These are phyloP conservation scores for Alternaria dauci DNA, from an alignment of 2,329 filamentous ascomycete genomes.

Conservation along the genomic window DNA sequence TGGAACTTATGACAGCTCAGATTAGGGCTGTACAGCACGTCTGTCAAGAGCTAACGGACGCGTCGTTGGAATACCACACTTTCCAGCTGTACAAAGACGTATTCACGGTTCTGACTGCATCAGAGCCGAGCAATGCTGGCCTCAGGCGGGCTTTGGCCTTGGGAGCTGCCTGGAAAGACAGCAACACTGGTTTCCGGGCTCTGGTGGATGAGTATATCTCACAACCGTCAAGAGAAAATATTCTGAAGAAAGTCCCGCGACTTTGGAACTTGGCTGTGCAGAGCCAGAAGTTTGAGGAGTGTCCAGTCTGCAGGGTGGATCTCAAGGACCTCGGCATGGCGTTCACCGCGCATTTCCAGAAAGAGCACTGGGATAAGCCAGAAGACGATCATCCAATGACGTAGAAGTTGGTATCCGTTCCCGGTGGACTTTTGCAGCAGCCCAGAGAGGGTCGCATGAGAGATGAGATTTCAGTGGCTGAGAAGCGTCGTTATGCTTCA, in stretches of 20 bases:
- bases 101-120: background rate
- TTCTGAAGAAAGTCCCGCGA: background rate
- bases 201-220: background rate
- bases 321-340: background rate
- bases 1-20: background rate
- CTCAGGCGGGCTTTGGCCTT: background rate
- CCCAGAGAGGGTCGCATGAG: background rate
- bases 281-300: background rate
- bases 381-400: background rate
- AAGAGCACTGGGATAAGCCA: background rate
- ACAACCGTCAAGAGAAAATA: background rate
- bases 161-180: background rate
- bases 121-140: background rate
- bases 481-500: background rate
- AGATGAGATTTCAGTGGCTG: background rate
- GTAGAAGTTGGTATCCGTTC: background rate
- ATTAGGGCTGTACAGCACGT: background rate
- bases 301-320: background rate
- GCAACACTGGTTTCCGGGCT: background rate
- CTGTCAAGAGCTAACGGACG: background rate
- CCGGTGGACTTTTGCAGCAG: background rate
- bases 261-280: background rate
- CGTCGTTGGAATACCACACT: background rate
- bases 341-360: background rate
- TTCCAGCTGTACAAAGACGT: conserved; percentile 1